phyloP scores from a whole-genome alignment of 352 stramenopile species.

The Globisporangium lucens region DNA sequence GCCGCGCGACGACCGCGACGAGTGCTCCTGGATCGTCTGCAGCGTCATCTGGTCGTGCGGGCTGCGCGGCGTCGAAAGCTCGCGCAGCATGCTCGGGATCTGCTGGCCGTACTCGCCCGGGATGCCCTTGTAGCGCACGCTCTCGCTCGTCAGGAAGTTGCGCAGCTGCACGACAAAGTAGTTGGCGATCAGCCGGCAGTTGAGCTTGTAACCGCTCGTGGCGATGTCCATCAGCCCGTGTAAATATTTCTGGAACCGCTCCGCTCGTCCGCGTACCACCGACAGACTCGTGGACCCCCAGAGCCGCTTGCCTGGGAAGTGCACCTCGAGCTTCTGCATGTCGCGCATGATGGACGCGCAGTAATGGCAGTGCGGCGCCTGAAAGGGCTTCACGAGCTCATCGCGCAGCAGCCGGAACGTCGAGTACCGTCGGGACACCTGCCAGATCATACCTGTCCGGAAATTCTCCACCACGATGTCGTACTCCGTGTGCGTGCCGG shows the following conservation, averaged over 20 bases:
- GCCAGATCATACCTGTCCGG: slow-evolving; percentile 46
- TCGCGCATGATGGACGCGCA: slow-evolving; percentile 47
- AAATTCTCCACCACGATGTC: slow-evolving; percentile 59
- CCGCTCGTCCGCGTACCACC: slow-evolving; percentile 41
- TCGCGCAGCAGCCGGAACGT: slow-evolving; percentile 61
- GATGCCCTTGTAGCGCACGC: slow-evolving; percentile 38
- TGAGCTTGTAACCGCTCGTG: slow-evolving; percentile 47
- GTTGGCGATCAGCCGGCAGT: slow-evolving; percentile 49
- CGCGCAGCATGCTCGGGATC: slow-evolving; percentile 47
- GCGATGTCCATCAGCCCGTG: slow-evolving; percentile 50
- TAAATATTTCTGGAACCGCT: slow-evolving; percentile 56
- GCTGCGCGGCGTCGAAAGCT: slow-evolving; percentile 29
- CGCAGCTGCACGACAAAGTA: slow-evolving; percentile 53
- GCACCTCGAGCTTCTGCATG: slow-evolving; percentile 39
- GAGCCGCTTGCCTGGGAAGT: slow-evolving; percentile 57
- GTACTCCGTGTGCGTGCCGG: slow-evolving; percentile 62
- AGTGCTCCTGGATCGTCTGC: slow-evolving; percentile 45
- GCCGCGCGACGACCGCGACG: slow-evolving; percentile 19
- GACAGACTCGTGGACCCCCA: slow-evolving; percentile 49
- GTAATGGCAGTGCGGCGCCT: slow-evolving; percentile 54
- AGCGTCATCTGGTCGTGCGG: slow-evolving; percentile 33
- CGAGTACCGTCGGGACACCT: slow-evolving; percentile 67
- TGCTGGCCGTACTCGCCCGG: slow-evolving; percentile 28
- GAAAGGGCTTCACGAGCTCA: slow-evolving; percentile 48
- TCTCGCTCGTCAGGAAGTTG: slow-evolving; percentile 58